Percentiles rank a stretch among this genome's conserved stretches.
Evolutionary conservation across 345 rosid genomes (phyloP).

Genomic region (Lepidium sativum): DNA sequence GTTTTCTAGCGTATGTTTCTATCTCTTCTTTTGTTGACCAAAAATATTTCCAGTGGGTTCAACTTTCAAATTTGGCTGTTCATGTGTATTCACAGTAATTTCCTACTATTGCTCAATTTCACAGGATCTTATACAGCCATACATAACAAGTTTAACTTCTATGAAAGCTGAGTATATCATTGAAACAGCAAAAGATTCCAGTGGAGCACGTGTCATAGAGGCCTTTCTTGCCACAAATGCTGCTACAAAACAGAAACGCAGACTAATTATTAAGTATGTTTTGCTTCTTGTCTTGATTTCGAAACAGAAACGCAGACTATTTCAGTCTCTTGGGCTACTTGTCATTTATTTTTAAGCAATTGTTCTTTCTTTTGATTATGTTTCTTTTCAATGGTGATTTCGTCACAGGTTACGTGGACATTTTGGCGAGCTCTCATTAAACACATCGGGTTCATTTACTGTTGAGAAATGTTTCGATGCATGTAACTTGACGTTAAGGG

Average conservation of each 20-base stretch:
- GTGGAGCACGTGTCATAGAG: slow-evolving; percentile 85
- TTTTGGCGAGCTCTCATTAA: slow-evolving; percentile 70
- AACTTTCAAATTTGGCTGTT: slow-evolving; percentile 9
- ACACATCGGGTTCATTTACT: slow-evolving; percentile 73
- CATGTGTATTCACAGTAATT: not conserved
- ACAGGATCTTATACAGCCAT: slow-evolving; percentile 75
- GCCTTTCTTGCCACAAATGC: slow-evolving; percentile 70
- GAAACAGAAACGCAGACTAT: slow-evolving; percentile 62
- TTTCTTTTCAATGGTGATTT: slow-evolving; percentile 9
- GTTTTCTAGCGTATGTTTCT: slow-evolving; percentile 61
- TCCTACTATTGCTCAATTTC: not conserved
- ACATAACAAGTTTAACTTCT: slow-evolving; percentile 52
- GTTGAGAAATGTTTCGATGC: slow-evolving; percentile 76
- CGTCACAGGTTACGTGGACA: slow-evolving; percentile 59
- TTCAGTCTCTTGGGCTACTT: not conserved
- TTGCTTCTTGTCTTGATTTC: not conserved
- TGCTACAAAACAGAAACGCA: slow-evolving; percentile 64
- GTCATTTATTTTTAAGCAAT: not conserved
- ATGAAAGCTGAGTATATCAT: slow-evolving; percentile 63
- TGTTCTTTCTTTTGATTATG: not conserved
- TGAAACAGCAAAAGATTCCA: slow-evolving; percentile 67
- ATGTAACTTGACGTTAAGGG: slow-evolving; percentile 59
- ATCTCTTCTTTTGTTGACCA: not conserved
- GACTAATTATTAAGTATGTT: slow-evolving; percentile 66
- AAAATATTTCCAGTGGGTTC: not conserved